Base-by-base conservation (phyloP, 805 yeast genomes). In the Kluyveromyces dobzhanskii region DNA sequence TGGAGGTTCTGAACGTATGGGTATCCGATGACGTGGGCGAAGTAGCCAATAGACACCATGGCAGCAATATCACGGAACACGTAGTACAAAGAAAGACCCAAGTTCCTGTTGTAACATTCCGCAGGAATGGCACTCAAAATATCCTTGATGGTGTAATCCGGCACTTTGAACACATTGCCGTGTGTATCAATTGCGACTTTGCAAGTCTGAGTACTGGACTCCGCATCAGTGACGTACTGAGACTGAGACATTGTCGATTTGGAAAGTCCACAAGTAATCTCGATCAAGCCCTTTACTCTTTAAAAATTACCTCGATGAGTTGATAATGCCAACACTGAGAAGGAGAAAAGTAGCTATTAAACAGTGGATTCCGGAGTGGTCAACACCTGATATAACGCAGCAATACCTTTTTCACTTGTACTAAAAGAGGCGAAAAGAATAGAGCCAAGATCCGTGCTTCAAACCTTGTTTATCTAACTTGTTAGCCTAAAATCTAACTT, bases 111-210 rank as follows among this genome's bases (percentile, higher is more conserved):
- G 64, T 79, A 85, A 60, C 90, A 82, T 55, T 78, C 77, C 34
- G 72, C 58, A 30, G 94, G 94, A 53, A 84, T 85, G 34, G 79
- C 82, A 37, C 69, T 66, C 44, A 85, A 65, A 43, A 84, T 73
- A 39, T 82, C 85, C 70, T 82, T 82, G 61, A 84, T 82, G 48
- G 86, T 63, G 64, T 62, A 81, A 55, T 80, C 84, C 16, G 94
- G 94, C 7, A 75, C 90, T 41, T 70, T 72, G 60, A 80, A 84
- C 45, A 69, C 75, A 45, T 78, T 69, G 17, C 92, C 92, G 48
- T 61, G 59, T 17, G 84, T 75, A 55, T 77, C 80, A 34, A 69
- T 56, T 14, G 81, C 76, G 17, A 55, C 44, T 38, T 51, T 45
- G 29, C 40, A 32, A 16, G 38, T 9, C 31, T 23, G 34, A 19